Base-by-base conservation (phyloP, 1,284 basidiomycete species). In the Agroathelia rolfsii region DNA sequence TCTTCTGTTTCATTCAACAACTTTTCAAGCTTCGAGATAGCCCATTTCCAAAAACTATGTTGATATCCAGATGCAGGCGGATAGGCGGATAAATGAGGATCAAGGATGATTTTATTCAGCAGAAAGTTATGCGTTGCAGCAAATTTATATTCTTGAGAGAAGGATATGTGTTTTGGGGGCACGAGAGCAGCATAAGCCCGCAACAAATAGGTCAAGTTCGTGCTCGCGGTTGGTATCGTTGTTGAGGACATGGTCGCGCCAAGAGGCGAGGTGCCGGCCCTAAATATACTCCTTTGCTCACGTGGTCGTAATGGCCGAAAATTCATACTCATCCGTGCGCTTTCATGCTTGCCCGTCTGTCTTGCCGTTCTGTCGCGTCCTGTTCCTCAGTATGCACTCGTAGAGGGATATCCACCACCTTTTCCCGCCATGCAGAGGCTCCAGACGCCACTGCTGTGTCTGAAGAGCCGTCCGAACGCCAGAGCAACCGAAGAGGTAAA, bases 21-120 rank as follows among this genome's bases (percentile, higher is more conserved):
- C 5, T 42, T 46, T 50, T 84, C 81, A 14, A 85, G 53, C 20
- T 59, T 50, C 17, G 51, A 46, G 14, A 84, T 66, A 1, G 59
- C 60, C 69, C 72, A 76, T 54, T 83, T 85, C 79, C 79, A 85
- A 47, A 83, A 83, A 1, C 49, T 39, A 30, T 56, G 55, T 40
- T 79, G 77, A 42, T 78, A 83, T 41, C 69, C 61, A 10, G 41
- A 37, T 0, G 79, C 72, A 2, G 81, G 78, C 3, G 79, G 67
- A 45, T 75, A 81, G 21, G 45, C 43, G 34, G 51, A 44, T 23
- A 80, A 64, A 47, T 78, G 76, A 3, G 52, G 40, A 42, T 65
- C 62, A 5, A 65, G 46, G 6, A 82, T 51, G 30, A 85, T 50
- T 14, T 48, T 46, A 11, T 62, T 44, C 32, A 82, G 48, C 9